These are phyloP conservation scores for Paracorniculantispora psalliotae DNA, from an alignment of 2,329 filamentous ascomycete genomes.

Conservation along the genomic window DNA sequence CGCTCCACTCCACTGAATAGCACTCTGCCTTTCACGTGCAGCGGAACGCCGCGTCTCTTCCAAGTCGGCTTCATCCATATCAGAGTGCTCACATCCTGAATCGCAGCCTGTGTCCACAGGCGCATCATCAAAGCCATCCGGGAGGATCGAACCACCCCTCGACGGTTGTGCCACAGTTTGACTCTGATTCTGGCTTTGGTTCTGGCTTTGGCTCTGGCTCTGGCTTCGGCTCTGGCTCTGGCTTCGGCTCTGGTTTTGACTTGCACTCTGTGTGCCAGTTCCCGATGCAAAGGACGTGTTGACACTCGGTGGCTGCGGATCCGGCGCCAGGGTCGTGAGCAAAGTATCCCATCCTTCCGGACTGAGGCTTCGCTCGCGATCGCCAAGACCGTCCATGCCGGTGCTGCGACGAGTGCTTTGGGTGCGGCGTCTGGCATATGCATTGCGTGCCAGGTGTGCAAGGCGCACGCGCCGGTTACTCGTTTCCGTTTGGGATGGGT, in stretches of 20 bases:
- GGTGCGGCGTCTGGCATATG: conserved; percentile 1
- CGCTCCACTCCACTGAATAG: background rate
- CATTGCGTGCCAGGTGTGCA: background rate
- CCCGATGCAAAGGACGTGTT: conserved; percentile 78
- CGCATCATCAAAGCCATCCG: conserved; percentile 32
- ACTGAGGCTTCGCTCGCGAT: conserved; percentile 78
- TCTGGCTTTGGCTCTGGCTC: conserved; percentile 57
- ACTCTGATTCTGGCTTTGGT: conserved; percentile 35
- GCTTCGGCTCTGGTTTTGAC: too few species aligned
- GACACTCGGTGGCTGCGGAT: conserved; percentile 72
- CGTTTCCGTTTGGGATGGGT: background rate
- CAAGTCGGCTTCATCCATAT: conserved; percentile 48
- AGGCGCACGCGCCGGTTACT: background rate
- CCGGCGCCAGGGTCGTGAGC: conserved; percentile 72
- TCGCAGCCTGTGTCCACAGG: conserved; percentile 42
- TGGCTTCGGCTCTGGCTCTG: too few species aligned
- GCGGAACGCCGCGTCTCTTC: conserved; percentile 22
- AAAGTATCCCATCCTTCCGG: conserved; percentile 78
- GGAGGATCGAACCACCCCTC: conserved; percentile 28
- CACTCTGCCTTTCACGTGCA: conserved; percentile 16
- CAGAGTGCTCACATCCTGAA: conserved; percentile 51
- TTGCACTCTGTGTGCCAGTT: conserved; percentile 36
- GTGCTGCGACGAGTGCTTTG: conserved; percentile 6
- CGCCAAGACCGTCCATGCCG: conserved; percentile 68
- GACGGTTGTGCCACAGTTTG: conserved; percentile 23